Conservation (phyloP, 2,329 filamentous ascomycete species). For the Pseudogymnoascus sp. region DNA sequence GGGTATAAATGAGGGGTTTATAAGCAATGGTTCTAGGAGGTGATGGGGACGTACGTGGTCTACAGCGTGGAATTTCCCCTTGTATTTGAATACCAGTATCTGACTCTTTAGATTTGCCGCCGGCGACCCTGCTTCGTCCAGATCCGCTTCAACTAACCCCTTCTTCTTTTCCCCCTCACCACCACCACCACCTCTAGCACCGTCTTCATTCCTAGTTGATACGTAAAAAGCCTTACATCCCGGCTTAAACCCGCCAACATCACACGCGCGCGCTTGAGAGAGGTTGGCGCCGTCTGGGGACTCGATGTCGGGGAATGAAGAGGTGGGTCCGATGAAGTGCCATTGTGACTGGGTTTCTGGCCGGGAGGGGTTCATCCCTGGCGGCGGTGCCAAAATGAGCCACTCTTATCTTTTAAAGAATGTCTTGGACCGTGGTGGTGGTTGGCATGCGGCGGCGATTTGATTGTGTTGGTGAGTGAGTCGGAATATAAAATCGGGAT, state of each 20-base stretch:
- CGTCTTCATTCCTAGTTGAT: slow-evolving; percentile 34
- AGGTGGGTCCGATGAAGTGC: neutral
- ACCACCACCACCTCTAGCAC: slow-evolving; percentile 29
- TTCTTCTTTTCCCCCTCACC: slow-evolving; percentile 16
- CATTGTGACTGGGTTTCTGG: neutral
- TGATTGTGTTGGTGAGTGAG: too few species aligned
- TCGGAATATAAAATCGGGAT: too few species aligned
- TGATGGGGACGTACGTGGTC: slow-evolving; percentile 51
- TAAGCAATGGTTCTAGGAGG: too few species aligned
- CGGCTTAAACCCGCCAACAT: slow-evolving; percentile 34
- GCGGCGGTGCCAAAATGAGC: neutral
- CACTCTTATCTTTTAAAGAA: neutral
- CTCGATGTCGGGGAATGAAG: neutral
- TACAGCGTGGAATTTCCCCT: slow-evolving; percentile 56
- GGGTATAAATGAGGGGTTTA: too few species aligned
- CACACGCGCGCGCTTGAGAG: slow-evolving; percentile 25
- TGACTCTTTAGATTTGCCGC: slow-evolving; percentile 42
- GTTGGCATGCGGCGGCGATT: too few species aligned
- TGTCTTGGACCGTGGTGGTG: too few species aligned
- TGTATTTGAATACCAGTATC: slow-evolving; percentile 58
- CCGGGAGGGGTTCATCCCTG: neutral
- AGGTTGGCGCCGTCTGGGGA: neutral
- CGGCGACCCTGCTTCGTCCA: slow-evolving; percentile 28
- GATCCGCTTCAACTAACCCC: slow-evolving; percentile 24
- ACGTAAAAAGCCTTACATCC: slow-evolving; percentile 55